A percentile compares a stretch with the other conserved stretches of the same genome.
Conservation (phyloP, 2,329 filamentous ascomycete genomes). For the Paracorniculantispora psalliotae region DNA sequence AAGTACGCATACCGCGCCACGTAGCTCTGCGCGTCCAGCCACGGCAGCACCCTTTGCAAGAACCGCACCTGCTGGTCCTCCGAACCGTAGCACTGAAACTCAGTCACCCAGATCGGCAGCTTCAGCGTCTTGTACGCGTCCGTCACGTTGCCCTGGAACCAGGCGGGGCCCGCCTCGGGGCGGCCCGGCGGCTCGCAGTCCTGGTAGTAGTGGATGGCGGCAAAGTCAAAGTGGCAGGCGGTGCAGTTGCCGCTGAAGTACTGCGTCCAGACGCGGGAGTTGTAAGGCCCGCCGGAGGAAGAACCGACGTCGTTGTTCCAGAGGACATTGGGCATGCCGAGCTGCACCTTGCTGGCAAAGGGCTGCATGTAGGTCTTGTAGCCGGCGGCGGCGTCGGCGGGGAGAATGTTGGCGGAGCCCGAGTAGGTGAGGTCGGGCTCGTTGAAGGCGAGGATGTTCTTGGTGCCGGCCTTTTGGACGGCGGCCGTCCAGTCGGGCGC, state of each 20-base stretch:
- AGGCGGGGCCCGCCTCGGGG: not conserved
- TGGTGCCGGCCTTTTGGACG: not conserved
- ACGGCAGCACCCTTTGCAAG: not conserved
- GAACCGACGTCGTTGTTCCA: not conserved
- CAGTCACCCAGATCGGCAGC: not conserved
- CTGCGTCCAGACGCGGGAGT: not conserved
- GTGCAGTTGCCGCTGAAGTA: constrained; percentile 3
- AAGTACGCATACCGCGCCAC: constrained; percentile 1
- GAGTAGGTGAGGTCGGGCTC: constrained; percentile 1
- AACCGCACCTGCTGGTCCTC: not conserved
- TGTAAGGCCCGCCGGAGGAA: not conserved
- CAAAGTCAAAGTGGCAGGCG: not conserved
- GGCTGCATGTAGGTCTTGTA: not conserved
- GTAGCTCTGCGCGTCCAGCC: not conserved
- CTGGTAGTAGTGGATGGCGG: constrained; percentile 4
- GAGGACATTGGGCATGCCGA: not conserved
- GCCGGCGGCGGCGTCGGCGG: not conserved
- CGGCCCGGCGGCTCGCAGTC: not conserved
- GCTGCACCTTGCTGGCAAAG: not conserved
- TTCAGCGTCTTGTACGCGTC: not conserved
- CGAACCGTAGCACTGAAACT: not conserved
- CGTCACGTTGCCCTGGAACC: constrained; percentile 1
- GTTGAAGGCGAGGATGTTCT: not conserved
- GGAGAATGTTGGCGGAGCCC: not conserved
- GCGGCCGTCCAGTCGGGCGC: constrained; percentile 1